phyloP scores from a whole-genome alignment of 306 rosid genomes.

The Delonix regia region DNA sequence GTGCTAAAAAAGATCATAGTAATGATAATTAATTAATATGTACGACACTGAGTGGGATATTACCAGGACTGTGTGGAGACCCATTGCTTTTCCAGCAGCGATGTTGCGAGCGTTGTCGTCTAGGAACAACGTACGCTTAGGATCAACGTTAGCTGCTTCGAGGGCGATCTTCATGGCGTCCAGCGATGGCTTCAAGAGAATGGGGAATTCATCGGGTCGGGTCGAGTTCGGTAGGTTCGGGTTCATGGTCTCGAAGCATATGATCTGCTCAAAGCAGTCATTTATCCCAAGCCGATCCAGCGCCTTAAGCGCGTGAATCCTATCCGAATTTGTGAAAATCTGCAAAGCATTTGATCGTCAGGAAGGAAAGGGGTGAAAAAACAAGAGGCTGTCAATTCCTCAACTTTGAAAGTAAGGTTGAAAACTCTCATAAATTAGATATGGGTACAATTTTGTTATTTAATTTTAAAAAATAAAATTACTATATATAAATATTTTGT shows the following conservation, averaged over 20 bases:
- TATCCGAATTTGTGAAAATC: slow-evolving; percentile 88
- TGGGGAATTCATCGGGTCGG: slow-evolving; percentile 72
- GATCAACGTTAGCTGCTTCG: slow-evolving; percentile 60
- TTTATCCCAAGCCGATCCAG: slow-evolving; percentile 63
- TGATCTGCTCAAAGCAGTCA: slow-evolving; percentile 74
- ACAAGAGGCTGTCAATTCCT: neutral
- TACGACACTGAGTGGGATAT: neutral
- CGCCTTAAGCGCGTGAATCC: slow-evolving; percentile 64
- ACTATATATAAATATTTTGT: neutral
- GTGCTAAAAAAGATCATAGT: neutral
- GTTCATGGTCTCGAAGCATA: slow-evolving; percentile 87
- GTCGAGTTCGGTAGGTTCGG: slow-evolving; percentile 66
- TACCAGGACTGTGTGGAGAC: slow-evolving; percentile 83
- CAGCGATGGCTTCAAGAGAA: slow-evolving; percentile 73
- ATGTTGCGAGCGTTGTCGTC: slow-evolving; percentile 74
- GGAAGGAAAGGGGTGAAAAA: too few relatives aligned
- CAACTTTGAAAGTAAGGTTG: too few relatives aligned
- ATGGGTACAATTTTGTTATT: neutral
- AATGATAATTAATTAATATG: neutral
- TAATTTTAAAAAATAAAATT: neutral
- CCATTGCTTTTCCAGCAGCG: slow-evolving; percentile 72
- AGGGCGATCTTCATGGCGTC: slow-evolving; percentile 71
- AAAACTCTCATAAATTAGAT: too few relatives aligned
- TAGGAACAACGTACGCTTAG: slow-evolving; percentile 70
- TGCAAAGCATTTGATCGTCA: neutral